phyloP scores from a whole-genome alignment of 306 rosid genomes.

The Gastrolobium villosum region DNA sequence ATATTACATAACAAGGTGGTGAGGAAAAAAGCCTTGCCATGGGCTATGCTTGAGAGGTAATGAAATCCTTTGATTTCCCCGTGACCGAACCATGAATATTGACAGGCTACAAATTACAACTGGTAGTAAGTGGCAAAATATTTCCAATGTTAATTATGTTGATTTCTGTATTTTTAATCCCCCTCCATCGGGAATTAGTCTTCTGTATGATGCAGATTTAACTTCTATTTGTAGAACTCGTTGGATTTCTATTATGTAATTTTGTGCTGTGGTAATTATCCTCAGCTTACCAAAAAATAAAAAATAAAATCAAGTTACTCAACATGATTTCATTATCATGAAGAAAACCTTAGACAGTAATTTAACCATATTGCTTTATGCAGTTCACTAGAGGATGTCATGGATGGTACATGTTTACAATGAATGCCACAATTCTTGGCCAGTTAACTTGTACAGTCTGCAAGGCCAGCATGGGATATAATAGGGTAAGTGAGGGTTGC shows the following conservation, averaged over 20 bases:
- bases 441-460: slow-evolving; percentile 29
- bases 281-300: no score
- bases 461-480: background rate
- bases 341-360: background rate
- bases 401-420: slow-evolving; percentile 42
- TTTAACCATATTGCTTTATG: slow-evolving; percentile 15
- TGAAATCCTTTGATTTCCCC: no score
- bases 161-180: no score
- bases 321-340: slow-evolving; percentile 6
- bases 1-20: no score
- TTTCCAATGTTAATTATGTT: no score
- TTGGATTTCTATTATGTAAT: no score
- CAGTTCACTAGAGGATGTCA: slow-evolving; percentile 31
- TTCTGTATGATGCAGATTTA: no score
- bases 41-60: no score
- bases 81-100: background rate
- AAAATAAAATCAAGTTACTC: background rate
- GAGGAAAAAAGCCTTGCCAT: no score
- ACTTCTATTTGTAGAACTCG: no score
- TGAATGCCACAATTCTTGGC: slow-evolving; percentile 39
- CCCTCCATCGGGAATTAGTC: no score
- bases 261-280: no score
- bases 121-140: background rate
- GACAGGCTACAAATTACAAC: background rate
- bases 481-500: slow-evolving; percentile 7